phyloP scores from a whole-genome alignment of 192 early-diverging fungal genomes.

The Geosiphon pyriformis region DNA sequence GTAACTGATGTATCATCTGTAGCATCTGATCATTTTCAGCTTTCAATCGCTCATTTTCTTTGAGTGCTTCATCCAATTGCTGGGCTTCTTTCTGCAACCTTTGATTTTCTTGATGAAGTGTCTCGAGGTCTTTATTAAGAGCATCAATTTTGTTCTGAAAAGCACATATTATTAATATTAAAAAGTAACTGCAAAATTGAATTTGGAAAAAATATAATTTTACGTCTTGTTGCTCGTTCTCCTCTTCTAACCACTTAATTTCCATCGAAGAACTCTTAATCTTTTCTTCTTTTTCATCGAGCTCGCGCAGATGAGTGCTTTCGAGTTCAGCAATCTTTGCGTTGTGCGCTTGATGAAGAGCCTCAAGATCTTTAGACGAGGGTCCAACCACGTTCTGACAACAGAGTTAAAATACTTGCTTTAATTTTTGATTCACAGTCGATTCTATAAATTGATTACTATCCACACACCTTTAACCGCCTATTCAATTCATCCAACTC shows the following conservation, averaged over 20 bases:
- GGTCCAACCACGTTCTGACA: too few species aligned
- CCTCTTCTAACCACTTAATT: conserved; percentile 35
- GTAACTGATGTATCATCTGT: conserved; percentile 2
- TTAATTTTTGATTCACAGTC: too few species aligned
- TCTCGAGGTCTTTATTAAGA: conserved; percentile 1
- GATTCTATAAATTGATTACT: too few species aligned
- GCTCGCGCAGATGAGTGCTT: conserved; percentile 5
- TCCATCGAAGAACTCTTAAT: conserved; percentile 33
- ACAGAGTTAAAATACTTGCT: too few species aligned
- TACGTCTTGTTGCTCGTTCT: conserved; percentile 34
- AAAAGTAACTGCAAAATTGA: not conserved
- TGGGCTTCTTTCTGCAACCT: not conserved
- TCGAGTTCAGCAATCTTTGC: conserved; percentile 29
- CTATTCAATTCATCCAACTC: conserved; percentile 26
- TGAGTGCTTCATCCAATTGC: not conserved
- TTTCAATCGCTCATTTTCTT: not conserved
- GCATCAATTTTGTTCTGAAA: not conserved
- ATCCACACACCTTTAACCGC: conserved; percentile 13
- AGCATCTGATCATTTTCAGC: conserved; percentile 13
- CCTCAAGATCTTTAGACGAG: conserved; percentile 17
- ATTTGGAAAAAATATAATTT: not conserved
- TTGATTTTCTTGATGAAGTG: not conserved
- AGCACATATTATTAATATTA: not conserved
- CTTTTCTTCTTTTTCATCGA: conserved; percentile 25
- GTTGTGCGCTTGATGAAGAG: conserved; percentile 21